Conservation (phyloP, 148 eudicot genomes). For the Spergularia marina region DNA sequence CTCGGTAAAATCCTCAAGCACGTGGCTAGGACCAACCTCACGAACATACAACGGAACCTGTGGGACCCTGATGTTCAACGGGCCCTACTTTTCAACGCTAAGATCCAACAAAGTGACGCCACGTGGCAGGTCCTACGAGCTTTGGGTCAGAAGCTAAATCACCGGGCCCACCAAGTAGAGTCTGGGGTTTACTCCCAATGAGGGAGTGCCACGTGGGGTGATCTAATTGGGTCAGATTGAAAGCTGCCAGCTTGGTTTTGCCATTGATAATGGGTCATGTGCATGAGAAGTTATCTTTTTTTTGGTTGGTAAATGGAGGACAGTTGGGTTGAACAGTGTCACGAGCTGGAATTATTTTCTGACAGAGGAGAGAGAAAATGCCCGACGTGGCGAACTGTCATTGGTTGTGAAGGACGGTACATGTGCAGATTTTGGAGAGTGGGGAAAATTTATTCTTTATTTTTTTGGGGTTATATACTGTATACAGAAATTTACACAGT, state of each 20-base stretch:
- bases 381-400: conserved; percentile 4
- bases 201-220: background rate
- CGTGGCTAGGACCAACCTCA: conserved; percentile 57
- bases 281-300: background rate
- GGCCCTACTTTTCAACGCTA: conserved; percentile 55
- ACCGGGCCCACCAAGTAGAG: conserved; percentile 18
- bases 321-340: conserved; percentile 18
- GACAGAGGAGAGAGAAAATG: conserved; percentile 8
- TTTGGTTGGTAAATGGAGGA: conserved; percentile 5
- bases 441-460: background rate
- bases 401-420: conserved; percentile 14
- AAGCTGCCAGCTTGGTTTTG: conserved; percentile 10
- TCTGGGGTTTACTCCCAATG: background rate
- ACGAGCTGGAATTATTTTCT: conserved; percentile 18
- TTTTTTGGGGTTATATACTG: conserved; percentile 12
- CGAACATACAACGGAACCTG: conserved; percentile 50
- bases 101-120: conserved; percentile 50
- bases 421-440: background rate
- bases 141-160: conserved; percentile 30
- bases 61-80: conserved; percentile 40
- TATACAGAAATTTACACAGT: too few relatives aligned
- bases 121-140: conserved; percentile 58
- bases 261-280: conserved; percentile 5
- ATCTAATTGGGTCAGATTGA: background rate
- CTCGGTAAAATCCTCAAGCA: conserved; percentile 50